These are phyloP conservation scores for Paramecium sonneborni DNA, from an alignment of 73 alveolate genomes.

Conservation along the genomic window DNA sequence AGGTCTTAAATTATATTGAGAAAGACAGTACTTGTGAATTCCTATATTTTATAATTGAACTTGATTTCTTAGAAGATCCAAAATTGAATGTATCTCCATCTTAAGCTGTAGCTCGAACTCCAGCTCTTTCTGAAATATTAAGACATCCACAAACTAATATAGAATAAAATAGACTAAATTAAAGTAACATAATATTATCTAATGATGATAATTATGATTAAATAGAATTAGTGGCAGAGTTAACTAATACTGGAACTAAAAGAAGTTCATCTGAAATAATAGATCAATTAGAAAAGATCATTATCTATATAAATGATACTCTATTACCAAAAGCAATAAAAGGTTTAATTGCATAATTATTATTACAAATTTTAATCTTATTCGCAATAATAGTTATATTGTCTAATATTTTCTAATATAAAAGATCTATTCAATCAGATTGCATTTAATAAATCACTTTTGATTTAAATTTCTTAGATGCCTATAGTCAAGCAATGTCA, in stretches of 20 bases:
- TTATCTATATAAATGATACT: not conserved
- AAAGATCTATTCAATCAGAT: not conserved
- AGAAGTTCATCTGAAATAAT: not conserved
- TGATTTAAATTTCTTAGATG: constrained; percentile 30
- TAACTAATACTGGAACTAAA: not conserved
- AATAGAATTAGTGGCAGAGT: not conserved
- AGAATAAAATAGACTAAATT: not conserved
- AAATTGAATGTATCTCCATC: not conserved
- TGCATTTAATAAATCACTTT: not conserved
- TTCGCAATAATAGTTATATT: not conserved
- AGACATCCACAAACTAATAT: not conserved
- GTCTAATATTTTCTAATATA: not conserved
- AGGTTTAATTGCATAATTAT: not conserved
- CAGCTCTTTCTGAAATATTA: not conserved
- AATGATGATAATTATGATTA: not conserved
- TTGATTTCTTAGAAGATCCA: not conserved
- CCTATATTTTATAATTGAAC: not conserved
- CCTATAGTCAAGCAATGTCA: not conserved
- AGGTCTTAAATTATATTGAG: not conserved
- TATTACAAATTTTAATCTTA: not conserved
- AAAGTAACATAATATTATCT: not conserved
- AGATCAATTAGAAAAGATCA: not conserved
- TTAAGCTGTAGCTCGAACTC: not conserved
- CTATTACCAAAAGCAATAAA: not conserved
- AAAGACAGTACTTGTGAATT: not conserved